Conservation (phyloP, 257 asterid species). For the Solanum acaule region DNA sequence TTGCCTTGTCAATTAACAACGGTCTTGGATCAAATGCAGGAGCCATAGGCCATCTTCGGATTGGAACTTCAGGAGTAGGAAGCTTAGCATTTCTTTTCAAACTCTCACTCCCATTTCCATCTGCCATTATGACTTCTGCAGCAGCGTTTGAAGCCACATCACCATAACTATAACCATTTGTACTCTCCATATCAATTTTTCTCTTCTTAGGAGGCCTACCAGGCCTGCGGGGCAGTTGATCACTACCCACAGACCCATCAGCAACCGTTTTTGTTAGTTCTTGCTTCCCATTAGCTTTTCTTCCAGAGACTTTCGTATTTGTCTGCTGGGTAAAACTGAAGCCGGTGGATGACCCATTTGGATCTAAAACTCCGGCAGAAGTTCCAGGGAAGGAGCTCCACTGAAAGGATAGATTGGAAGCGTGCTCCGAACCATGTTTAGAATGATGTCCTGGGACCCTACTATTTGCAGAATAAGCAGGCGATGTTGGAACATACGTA, state of each 20-base stretch:
- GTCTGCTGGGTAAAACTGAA: conserved; percentile 36
- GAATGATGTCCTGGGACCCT: conserved; percentile 45
- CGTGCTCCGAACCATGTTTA: conserved; percentile 48
- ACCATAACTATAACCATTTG: conserved; percentile 16
- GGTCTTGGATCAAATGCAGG: conserved; percentile 64
- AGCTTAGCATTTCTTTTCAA: conserved; percentile 29
- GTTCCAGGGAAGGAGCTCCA: conserved; percentile 41
- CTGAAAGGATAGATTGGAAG: conserved; percentile 67
- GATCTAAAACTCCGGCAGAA: conserved; percentile 44
- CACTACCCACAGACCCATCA: conserved; percentile 25
- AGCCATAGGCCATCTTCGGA: conserved; percentile 40
- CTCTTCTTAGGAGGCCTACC: conserved; percentile 84
- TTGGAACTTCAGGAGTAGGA: conserved; percentile 31
- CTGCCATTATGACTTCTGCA: conserved; percentile 25
- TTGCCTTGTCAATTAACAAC: conserved; percentile 63
- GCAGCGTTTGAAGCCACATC: conserved; percentile 21
- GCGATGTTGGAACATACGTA: conserved; percentile 35
- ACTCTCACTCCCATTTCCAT: conserved; percentile 47
- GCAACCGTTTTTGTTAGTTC: conserved; percentile 23
- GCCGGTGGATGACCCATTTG: conserved; percentile 45
- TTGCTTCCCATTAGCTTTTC: conserved; percentile 38
- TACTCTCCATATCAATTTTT: conserved; percentile 42
- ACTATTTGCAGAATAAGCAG: conserved; percentile 45
- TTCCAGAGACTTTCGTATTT: conserved; percentile 32
- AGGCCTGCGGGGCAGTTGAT: conserved; percentile 46